phyloP scores from a whole-genome alignment of 2,329 filamentous ascomycete species.

The Alternaria solani region DNA sequence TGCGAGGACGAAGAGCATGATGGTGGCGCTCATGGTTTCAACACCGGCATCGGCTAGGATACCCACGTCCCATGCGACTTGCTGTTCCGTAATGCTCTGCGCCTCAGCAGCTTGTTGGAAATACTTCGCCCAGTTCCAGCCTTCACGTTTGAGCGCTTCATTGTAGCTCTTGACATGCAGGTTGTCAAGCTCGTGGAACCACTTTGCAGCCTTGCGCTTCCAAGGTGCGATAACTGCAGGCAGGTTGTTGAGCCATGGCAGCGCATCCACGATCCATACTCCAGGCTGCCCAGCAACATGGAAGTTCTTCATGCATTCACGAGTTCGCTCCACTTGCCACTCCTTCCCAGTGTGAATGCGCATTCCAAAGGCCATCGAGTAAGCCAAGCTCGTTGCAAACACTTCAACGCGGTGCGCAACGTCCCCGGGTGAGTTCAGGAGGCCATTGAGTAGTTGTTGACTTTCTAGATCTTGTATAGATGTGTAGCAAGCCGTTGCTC shows the following conservation, averaged over 20 bases:
- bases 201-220: conserved; percentile 30
- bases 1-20: conserved; percentile 24
- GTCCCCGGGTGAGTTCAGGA: conserved; percentile 45
- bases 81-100: too few species aligned
- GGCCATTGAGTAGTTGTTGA: conserved; percentile 52
- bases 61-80: too few species aligned
- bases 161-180: conserved; percentile 29
- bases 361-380: conserved; percentile 50
- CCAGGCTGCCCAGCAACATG: conserved; percentile 40
- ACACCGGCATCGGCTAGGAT: conserved; percentile 31
- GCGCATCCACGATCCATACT: conserved; percentile 52
- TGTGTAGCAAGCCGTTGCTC: conserved; percentile 43
- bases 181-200: conserved; percentile 19
- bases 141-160: conserved; percentile 10
- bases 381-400: conserved; percentile 52
- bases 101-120: conserved; percentile 7
- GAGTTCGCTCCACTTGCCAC: conserved; percentile 24
- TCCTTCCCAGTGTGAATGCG: conserved; percentile 39
- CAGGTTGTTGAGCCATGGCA: conserved; percentile 55
- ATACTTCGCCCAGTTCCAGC: conserved; percentile 30
- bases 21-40: conserved; percentile 26
- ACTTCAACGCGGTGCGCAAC: conserved; percentile 38
- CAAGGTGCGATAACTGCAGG: conserved; percentile 48
- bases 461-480: conserved; percentile 56
- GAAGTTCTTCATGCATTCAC: conserved; percentile 26